Percentiles rank a stretch among this genome's conserved stretches.
phyloP scores from a whole-genome alignment of 805 yeast genomes.

The Vanderwaltozyma polyspora region DNA sequence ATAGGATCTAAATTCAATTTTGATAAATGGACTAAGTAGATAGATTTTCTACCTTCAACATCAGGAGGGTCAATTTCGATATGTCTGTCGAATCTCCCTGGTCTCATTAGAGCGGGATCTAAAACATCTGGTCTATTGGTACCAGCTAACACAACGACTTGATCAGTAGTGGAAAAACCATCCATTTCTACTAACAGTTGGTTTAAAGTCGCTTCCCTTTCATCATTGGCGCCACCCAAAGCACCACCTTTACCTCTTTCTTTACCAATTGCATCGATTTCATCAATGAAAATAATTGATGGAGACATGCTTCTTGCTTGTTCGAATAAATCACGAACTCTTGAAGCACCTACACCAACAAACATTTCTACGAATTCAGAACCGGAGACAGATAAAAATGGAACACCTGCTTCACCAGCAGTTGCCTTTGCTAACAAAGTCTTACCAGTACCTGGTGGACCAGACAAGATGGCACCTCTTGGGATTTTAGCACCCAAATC shows the following conservation, averaged over 20 bases:
- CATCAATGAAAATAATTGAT: conserved; percentile 92
- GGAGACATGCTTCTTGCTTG: conserved; percentile 94
- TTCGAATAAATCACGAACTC: conserved; percentile 90
- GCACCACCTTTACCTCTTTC: conserved; percentile 73
- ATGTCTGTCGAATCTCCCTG: conserved; percentile 96
- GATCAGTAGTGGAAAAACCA: conserved; percentile 84
- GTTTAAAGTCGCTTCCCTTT: conserved; percentile 90
- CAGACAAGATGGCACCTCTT: conserved; percentile 92
- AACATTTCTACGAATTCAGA: conserved; percentile 98
- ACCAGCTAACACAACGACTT: conserved; percentile 94
- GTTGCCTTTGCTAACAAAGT: conserved; percentile 95
- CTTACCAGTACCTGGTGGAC: conserved; percentile 99
- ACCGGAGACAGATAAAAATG: conserved; percentile 91
- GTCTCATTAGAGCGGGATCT: conserved; percentile 88
- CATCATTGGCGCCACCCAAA: conserved; percentile 77
- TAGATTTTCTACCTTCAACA: conserved; percentile 87
- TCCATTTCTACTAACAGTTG: conserved; percentile 98
- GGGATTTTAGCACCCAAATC: conserved; percentile 94
- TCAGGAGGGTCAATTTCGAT: conserved; percentile 88
- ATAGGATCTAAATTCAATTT: conserved; percentile 45
- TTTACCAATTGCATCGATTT: conserved; percentile 98
- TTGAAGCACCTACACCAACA: conserved; percentile 97
- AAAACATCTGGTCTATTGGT: conserved; percentile 91
- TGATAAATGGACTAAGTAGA: conserved; percentile 74
- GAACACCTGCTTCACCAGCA: conserved; percentile 98